Evolutionary conservation across 1,284 basidiomycete species (phyloP), one percentile per base, ranked within the genome.

Genomic region (Coniferiporia sulphurascens): DNA sequence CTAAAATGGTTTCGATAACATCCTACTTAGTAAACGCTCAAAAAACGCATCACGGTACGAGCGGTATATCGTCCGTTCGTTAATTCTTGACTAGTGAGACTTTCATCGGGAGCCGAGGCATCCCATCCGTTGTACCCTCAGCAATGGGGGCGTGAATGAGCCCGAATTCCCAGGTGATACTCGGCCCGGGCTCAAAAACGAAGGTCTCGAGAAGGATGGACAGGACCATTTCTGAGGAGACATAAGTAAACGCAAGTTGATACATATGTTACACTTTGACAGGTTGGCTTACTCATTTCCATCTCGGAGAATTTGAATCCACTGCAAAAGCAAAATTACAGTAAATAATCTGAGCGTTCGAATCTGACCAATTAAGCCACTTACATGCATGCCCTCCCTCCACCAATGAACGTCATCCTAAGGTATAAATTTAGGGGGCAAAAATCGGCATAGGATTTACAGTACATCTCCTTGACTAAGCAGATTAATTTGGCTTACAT

Each of bases 361-460:
- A 27, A 5, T 27, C 52, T 48, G 21, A 45, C 19, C 3, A 12
- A 52, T 49, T 12, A 34, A 10, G n/a, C 27, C 7, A 49, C 60
- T 45, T 35, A 63, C 62, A 63, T 62, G 57, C 62, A 63, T 7
- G 57, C 56, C 35, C 62, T 52, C 7, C 63, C 46, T 15, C 63
- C 63, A 8, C 63, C 62, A 19, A 55, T 35, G 51, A 64, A 64
- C 15, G 62, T 63, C 61, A 64, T 61, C 60, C 60, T 61, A 8
- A 2, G 15, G 15, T 41, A 41, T n/a, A 2, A 17, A 22, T 17
- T 17, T 21, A 15, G 32, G 27, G 27, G 5, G 27, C 27, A 38
- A 3, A 13, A 17, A 22, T 34, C n/a, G 9, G 38, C 32, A 19
- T 38, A 8, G 48, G 4, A 50, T 15, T 21, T 17, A 4, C n/a